Conservation (phyloP, 1,284 basidiomycete species). For the Melampsora larici-populina region DNA sequence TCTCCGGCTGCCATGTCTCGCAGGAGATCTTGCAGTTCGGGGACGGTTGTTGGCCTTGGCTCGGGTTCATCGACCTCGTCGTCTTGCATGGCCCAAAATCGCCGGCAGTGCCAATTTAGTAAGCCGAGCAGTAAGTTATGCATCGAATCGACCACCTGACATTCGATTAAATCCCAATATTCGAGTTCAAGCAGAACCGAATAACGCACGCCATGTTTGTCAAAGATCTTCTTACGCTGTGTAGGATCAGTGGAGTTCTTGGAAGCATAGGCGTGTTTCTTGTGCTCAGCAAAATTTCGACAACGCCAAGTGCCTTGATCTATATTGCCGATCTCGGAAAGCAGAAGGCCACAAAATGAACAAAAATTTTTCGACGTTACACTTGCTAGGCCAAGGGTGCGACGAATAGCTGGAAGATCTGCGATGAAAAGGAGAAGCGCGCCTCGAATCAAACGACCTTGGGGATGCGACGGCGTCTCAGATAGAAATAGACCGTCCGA, state of each 20-base stretch:
- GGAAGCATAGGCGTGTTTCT: no score
- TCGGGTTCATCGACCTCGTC: not conserved
- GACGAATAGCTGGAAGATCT: slow-evolving; percentile 42
- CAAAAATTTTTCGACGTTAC: slow-evolving; percentile 28
- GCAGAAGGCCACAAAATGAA: slow-evolving; percentile 33
- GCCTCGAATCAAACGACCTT: not conserved
- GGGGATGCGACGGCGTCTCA: not conserved
- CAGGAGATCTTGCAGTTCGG: slow-evolving; percentile 1
- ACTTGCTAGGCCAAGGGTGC: slow-evolving; percentile 27
- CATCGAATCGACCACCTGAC: slow-evolving; percentile 40
- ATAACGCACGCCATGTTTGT: slow-evolving; percentile 27
- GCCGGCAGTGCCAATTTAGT: no score
- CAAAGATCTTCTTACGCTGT: no score
- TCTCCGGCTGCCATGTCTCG: not conserved
- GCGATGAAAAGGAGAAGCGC: slow-evolving; percentile 34
- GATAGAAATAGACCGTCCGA: slow-evolving; percentile 47
- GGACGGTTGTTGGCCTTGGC: not conserved
- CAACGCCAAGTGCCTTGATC: not conserved
- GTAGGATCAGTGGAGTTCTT: no score
- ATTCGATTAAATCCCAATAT: slow-evolving; percentile 34
- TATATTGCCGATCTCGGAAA: not conserved
- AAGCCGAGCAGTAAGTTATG: slow-evolving; percentile 27
- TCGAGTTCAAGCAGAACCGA: slow-evolving; percentile 20
- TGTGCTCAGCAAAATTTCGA: not conserved
- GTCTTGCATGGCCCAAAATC: slow-evolving; percentile 34